These are phyloP conservation scores for Volvox reticuliferus DNA, from an alignment of 139 green algal genomes.

Conservation along the genomic window DNA sequence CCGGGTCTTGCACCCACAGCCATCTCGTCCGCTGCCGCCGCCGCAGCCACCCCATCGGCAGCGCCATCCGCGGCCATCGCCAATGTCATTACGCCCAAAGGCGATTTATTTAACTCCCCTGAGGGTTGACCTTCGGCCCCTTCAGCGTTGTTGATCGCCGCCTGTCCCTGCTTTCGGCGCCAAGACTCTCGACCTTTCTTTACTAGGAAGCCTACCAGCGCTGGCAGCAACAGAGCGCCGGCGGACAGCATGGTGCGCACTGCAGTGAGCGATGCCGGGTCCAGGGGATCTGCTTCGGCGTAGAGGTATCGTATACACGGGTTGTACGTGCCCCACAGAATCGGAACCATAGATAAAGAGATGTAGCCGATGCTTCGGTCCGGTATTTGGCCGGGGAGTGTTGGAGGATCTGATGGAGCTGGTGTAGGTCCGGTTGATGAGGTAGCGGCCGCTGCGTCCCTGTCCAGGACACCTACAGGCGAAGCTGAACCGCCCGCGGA, in stretches of 20 bases:
- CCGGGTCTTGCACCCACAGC: neutral
- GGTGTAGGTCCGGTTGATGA: neutral
- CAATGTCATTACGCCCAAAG: neutral
- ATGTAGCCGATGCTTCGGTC: neutral
- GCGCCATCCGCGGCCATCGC: neutral
- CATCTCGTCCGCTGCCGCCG: neutral
- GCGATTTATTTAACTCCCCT: neutral
- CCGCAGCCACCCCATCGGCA: constrained; percentile 17
- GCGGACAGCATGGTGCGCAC: constrained; percentile 49
- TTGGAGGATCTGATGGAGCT: neutral
- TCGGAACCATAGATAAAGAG: neutral
- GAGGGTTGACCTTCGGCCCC: neutral
- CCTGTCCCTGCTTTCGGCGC: neutral
- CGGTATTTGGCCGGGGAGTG: neutral
- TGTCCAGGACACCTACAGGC: neutral
- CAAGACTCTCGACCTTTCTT: neutral
- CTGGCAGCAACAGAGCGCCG: constrained; percentile 22
- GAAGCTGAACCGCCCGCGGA: neutral
- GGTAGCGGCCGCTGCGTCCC: neutral
- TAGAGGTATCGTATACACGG: constrained; percentile 43
- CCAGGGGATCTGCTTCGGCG: constrained; percentile 22
- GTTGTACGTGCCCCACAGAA: constrained; percentile 47
- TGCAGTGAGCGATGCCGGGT: constrained; percentile 53
- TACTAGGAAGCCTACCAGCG: neutral
- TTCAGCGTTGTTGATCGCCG: neutral